Evolutionary conservation across 371 early-diverging fungal species (phyloP).

Genomic region (Parasitella parasitica): DNA sequence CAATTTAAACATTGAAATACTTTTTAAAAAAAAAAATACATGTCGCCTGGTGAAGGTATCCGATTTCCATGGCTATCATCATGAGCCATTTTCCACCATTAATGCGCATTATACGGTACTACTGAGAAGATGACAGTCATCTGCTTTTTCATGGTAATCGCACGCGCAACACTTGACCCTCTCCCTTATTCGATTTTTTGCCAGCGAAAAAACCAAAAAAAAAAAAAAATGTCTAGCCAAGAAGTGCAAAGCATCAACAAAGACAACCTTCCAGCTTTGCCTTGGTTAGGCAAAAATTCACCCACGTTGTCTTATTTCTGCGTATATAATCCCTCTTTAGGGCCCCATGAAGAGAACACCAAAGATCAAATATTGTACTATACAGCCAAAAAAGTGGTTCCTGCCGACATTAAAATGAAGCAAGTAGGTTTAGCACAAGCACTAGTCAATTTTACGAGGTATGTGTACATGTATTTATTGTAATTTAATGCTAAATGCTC

Average conservation of each 20-base stretch:
- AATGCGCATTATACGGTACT: no score
- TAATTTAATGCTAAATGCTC: background rate
- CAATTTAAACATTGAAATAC: no score
- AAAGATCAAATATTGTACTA: slow-evolving; percentile 82
- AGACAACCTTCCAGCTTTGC: background rate
- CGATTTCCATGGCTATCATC: no score
- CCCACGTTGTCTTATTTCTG: slow-evolving; percentile 68
- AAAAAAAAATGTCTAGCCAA: slow-evolving; percentile 1
- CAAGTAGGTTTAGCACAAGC: slow-evolving; percentile 85
- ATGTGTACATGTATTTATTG: slow-evolving; percentile 8
- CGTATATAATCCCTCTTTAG: slow-evolving; percentile 76
- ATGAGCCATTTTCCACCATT: no score
- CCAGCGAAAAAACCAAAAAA: no score
- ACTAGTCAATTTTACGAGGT: slow-evolving; percentile 77
- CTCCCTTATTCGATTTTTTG: no score
- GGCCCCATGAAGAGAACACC: slow-evolving; percentile 66
- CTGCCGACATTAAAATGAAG: slow-evolving; percentile 77
- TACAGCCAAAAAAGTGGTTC: slow-evolving; percentile 66
- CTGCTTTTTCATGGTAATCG: no score
- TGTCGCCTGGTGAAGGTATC: no score
- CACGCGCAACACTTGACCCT: no score
- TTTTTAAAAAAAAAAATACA: no score
- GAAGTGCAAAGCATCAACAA: slow-evolving; percentile 5
- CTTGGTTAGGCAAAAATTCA: slow-evolving; percentile 38
- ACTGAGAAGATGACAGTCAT: no score